Evolutionary conservation across 2,329 filamentous ascomycete species (phyloP), one percentile per base, ranked within the genome.

Genomic region (Neonectria neomacrospora): DNA sequence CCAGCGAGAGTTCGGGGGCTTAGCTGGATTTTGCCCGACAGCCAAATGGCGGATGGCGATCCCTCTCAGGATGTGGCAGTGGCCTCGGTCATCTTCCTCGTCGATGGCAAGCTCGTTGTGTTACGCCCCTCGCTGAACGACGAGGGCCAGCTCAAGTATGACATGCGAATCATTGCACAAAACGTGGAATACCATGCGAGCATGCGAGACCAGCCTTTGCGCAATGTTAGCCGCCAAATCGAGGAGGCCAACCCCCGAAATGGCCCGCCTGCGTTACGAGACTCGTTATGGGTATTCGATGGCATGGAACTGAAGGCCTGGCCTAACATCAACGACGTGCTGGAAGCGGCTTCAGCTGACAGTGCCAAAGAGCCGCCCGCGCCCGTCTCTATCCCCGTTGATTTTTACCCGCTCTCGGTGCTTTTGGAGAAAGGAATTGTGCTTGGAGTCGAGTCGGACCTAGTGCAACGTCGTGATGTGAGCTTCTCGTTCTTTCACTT

Each of bases 121-220:
- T 85, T 99, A 52, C 93, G 96, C 68, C 95, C 96, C 1, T 94
- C 93, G 1, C 83, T 93, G 5, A 94, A 92, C 54, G 91, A 92
- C 52, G 88, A 91, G 45, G 92, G 92, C 5, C 91, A 94, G 70
- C 84, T 97, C 54, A 98, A 97, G 80, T 99, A 99, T 75, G 95
- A 98, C 75, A 99, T 99, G 96, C 91, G 94, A 10, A 91, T 98
- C 63, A 91, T 99, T 74, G 94, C 94, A 12, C 93, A 97, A 73
- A 96, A 97, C 72, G 94, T 98, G 42, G 96, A 99, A 77, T 98
- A 96, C 73, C 97, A 97, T 76, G 90, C 91, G 57, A 88, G 96
- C 71, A 96, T 96, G 88, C 90, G 94, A 67, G 96, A 99, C 74
- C 92, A 96, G 72, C 88, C 88, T 7, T 52, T 78, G 68, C 69